A percentile compares a stretch with the other conserved stretches of the same genome.
These are phyloP conservation scores for Scutellaria barbata DNA, from an alignment of 257 asterid species.

Conservation along the genomic window DNA sequence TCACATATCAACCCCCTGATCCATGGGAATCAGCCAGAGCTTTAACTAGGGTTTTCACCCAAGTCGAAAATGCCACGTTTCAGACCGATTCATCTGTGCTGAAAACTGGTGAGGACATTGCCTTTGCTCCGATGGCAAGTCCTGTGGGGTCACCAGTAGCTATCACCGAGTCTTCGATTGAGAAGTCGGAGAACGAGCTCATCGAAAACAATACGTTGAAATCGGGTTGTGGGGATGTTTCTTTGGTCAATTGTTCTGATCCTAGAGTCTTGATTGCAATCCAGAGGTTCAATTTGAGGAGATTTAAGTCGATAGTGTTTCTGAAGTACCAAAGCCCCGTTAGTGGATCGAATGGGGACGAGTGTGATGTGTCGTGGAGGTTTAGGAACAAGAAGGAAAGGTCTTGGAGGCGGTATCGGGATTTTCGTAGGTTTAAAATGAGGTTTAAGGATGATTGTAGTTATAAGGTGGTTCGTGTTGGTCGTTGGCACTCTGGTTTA, in stretches of 20 bases:
- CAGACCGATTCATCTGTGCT: constrained; percentile 78
- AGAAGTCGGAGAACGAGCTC: constrained; percentile 65
- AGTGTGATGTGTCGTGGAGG: constrained; percentile 98
- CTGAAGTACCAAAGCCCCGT: constrained; percentile 80
- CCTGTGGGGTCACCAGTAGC: constrained; percentile 49
- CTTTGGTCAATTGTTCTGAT: constrained; percentile 75
- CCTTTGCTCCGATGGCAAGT: constrained; percentile 48
- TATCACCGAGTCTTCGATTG: constrained; percentile 66
- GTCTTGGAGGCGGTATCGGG: constrained; percentile 97
- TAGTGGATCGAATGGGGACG: constrained; percentile 73
- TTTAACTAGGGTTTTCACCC: constrained; percentile 75
- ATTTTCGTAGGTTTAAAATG: constrained; percentile 86
- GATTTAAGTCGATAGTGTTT: constrained; percentile 67
- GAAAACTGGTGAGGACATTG: constrained; percentile 91
- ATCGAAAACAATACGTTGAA: constrained; percentile 46
- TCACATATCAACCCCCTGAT: constrained; percentile 98
- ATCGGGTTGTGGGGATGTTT: constrained; percentile 69
- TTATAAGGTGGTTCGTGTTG: constrained; percentile 64
- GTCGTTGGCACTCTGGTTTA: constrained; percentile 93
- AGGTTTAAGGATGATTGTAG: constrained; percentile 73
- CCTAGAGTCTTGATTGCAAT: constrained; percentile 69
- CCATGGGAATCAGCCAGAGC: constrained; percentile 99
- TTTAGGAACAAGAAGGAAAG: constrained; percentile 86
- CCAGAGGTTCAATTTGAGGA: constrained; percentile 77
- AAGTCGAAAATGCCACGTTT: constrained; percentile 89